phyloP scores from a whole-genome alignment of 2,329 filamentous ascomycete species.

The Grosmannia clavigera region DNA sequence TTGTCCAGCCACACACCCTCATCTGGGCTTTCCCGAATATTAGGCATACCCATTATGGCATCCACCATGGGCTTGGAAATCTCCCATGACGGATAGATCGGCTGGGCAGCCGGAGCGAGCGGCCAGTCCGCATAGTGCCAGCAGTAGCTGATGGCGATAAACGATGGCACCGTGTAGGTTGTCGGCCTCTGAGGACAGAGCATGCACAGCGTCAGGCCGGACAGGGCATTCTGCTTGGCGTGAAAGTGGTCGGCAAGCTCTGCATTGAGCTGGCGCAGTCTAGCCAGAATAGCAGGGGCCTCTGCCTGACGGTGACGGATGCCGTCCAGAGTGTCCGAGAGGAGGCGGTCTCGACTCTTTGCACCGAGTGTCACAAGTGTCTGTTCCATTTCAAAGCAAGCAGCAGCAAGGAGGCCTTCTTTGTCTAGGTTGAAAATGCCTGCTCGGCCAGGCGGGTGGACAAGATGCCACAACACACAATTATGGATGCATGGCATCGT shows the following conservation, averaged over 20 bases:
- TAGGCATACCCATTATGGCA: conserved; percentile 9
- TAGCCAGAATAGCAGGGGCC: conserved; percentile 7
- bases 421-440: too few relatives aligned
- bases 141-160: conserved; percentile 16
- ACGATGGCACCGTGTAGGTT: conserved; percentile 3
- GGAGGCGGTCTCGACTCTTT: not conserved
- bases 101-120: conserved; percentile 7
- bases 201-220: conserved; percentile 11
- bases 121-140: conserved; percentile 15
- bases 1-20: conserved; percentile 20
- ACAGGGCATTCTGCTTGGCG: conserved; percentile 9
- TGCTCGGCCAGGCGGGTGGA: not conserved
- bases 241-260: conserved; percentile 7
- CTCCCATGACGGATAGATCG: conserved; percentile 10
- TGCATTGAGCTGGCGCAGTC: conserved; percentile 11
- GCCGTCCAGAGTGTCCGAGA: not conserved
- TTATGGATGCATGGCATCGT: not conserved
- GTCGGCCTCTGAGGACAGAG: conserved; percentile 1
- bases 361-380: not conserved
- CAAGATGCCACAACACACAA: not conserved
- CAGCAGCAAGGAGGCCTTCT: not conserved
- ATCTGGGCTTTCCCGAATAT: not conserved
- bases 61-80: conserved; percentile 15
- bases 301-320: not conserved
- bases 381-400: not conserved